These are phyloP conservation scores for Apiospora aurea DNA, from an alignment of 2,329 filamentous ascomycete species.

Conservation along the genomic window DNA sequence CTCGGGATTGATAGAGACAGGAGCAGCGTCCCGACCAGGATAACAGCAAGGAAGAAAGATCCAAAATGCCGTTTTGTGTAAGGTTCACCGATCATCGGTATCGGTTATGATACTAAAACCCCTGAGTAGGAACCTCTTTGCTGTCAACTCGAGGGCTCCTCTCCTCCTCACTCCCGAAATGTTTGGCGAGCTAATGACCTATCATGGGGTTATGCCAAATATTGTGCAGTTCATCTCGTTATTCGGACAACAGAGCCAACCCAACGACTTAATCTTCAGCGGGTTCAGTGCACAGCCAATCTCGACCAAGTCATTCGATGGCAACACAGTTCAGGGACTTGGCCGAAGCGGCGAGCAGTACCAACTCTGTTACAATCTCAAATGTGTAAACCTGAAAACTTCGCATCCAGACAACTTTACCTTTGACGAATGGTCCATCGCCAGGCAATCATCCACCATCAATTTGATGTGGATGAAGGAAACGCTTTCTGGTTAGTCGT, in stretches of 20 bases:
- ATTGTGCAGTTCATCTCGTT: constrained; percentile 48
- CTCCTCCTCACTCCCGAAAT: constrained; percentile 31
- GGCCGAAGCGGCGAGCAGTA: constrained; percentile 45
- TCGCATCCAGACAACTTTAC: constrained; percentile 21
- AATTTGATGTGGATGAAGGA: constrained; percentile 46
- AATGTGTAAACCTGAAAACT: constrained; percentile 30
- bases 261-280: constrained; percentile 44
- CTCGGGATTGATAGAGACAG: too few species aligned
- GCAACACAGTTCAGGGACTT: constrained; percentile 33
- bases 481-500: constrained; percentile 51
- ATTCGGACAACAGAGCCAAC: constrained; percentile 43
- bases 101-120: not conserved
- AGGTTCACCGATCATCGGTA: not conserved
- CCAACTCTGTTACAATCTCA: constrained; percentile 47
- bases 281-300: constrained; percentile 44
- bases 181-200: constrained; percentile 34
- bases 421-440: constrained; percentile 44
- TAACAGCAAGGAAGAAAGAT: constrained; percentile 26
- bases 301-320: constrained; percentile 31
- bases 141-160: constrained; percentile 27
- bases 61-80: constrained; percentile 34
- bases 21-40: too few species aligned
- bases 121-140: constrained; percentile 30
- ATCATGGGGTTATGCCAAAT: constrained; percentile 49
- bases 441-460: constrained; percentile 48